Evolutionary conservation across 2,329 filamentous ascomycete genomes (phyloP), one percentile per base, ranked within the genome.

Genomic region (Macroventuria anomochaeta): DNA sequence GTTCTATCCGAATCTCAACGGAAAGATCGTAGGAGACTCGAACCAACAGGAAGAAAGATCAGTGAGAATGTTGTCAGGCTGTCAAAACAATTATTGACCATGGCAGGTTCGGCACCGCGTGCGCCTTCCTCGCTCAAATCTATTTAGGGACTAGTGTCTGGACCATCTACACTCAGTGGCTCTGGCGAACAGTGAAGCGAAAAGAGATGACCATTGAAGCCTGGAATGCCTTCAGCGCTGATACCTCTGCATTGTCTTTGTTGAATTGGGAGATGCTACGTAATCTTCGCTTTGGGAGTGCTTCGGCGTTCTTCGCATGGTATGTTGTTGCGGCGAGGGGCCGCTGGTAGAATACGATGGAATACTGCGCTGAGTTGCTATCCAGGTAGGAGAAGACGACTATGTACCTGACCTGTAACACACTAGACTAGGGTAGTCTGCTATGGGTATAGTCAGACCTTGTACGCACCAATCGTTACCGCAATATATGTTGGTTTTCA

Each of bases 111-210:
- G 59, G 59, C 13, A 62, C 59, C 11, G 56, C 59, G 18, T 62
- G 56, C 41, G 44, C 56, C 29, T 62, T 62, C 17, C 20, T 59
- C 3, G 34, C 56, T 5, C 56, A 62, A 29, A 62, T 62, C n/a
- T 50, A 34, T 28, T 42, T 57, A 5, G 42, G 43, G 7, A 42
- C 56, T 5, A 46, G 44, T 37, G 44, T 55, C 2, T 62, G 59
- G 59, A 50, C 38, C 3, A 29, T 38, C 18, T 59, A 57, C 36
- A 62, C 56, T 11, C 59, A 59, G 18, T 59, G 59, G 59, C 44
- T 62, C 8, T 62, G 59, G 59, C 39, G 56, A 17, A 62, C 56
- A 29, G 50, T 62, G 13, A 55, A 52, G 15, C 52, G 29, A 31
- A 53, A 55, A 17, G 47, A 59, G 23, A 55, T 59, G 56, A 57